Evolutionary conservation across 2,329 filamentous ascomycete species (phyloP).

Genomic region (Fusarium nematophilum): DNA sequence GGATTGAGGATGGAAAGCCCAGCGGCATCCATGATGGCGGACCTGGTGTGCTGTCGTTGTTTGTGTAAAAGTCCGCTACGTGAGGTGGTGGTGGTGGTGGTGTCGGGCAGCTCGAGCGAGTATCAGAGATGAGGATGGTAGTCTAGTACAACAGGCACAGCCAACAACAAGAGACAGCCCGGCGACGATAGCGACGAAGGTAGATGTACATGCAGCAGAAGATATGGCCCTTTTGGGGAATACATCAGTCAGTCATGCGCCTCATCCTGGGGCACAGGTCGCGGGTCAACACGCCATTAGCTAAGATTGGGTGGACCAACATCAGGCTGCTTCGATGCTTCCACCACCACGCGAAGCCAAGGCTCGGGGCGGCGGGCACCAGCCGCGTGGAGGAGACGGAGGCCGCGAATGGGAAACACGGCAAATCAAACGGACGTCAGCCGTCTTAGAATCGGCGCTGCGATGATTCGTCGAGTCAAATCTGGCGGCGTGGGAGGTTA

Average conservation of each 20-base stretch:
- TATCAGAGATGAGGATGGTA: slow-evolving; percentile 11
- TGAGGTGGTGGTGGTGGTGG: slow-evolving; percentile 3
- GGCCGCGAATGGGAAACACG: slow-evolving; percentile 37
- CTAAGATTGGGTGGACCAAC: slow-evolving; percentile 44
- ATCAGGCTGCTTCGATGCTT: slow-evolving; percentile 41
- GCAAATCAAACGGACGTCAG: slow-evolving; percentile 38
- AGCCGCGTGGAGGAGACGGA: slow-evolving; percentile 28
- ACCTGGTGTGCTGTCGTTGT: slow-evolving; percentile 4
- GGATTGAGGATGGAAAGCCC: slow-evolving; percentile 61
- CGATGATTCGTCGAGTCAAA: slow-evolving; percentile 39
- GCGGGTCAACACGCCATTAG: slow-evolving; percentile 40
- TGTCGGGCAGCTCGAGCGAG: slow-evolving; percentile 6
- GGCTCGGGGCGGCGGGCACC: slow-evolving; percentile 32
- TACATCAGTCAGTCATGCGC: slow-evolving; percentile 38
- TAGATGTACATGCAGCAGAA: slow-evolving; percentile 32
- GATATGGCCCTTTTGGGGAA: slow-evolving; percentile 41
- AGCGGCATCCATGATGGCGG: slow-evolving; percentile 41
- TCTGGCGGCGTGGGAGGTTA: slow-evolving; percentile 29
- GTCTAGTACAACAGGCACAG: slow-evolving; percentile 26
- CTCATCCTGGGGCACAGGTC: slow-evolving; percentile 34
- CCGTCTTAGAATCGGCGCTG: slow-evolving; percentile 36
- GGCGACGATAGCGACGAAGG: slow-evolving; percentile 17
- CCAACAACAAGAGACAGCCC: slow-evolving; percentile 11
- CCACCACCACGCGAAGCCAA: slow-evolving; percentile 38
- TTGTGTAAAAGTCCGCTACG: neutral